Evolutionary conservation across 352 stramenopile species (phyloP), one percentile per base, ranked within the genome.

Genomic region (Pythium brassicae): DNA sequence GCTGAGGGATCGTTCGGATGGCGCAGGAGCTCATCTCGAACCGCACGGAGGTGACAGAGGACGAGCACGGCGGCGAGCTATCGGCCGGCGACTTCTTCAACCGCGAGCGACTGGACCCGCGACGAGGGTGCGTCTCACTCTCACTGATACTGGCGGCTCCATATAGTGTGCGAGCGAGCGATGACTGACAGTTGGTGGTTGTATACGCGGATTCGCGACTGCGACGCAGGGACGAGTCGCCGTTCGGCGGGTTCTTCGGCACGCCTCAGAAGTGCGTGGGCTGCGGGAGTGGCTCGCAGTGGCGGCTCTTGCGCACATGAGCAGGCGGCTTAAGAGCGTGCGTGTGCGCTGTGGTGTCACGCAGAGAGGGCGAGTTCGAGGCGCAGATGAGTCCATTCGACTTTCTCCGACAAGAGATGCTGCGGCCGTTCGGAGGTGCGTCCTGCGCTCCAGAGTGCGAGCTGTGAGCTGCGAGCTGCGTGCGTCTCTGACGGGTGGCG

Each of bases 311-410:
- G 46, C 12, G 4, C 4, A 20, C n/a, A n/a, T n/a, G n/a, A 6
- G 40, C 17, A 12, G 22, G 22, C 53, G 17, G 19, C 35, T 53
- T 11, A 25, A 27, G 58, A 26, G 52, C 15, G 53, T 53, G 32
- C 48, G 11, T 50, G 1, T 19, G 19, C 19, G 37, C 5, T 12
- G 37, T 5, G 11, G 5, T 8, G 2, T 4, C 11, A 20, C 20
- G 22, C 45, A 89, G 81, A 55, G 78, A 83, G 19, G 74, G 86
- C 35, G 78, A 89, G 48, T 83, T 88, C 55, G 76, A 92, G 34
- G 78, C 78, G 0, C 79, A 89, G 29, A 78, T 92, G 72, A 92
- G 75, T 57, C 81, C 81, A 25, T 92, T 92, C 48, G 81, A 92
- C 65, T 92, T 92, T 45, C 55, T 92, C 12, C 70, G 76, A 42